A percentile compares a stretch with the other conserved stretches of the same genome.
phyloP scores from a whole-genome alignment of 2,329 filamentous ascomycete species.

The Curvularia lunata region DNA sequence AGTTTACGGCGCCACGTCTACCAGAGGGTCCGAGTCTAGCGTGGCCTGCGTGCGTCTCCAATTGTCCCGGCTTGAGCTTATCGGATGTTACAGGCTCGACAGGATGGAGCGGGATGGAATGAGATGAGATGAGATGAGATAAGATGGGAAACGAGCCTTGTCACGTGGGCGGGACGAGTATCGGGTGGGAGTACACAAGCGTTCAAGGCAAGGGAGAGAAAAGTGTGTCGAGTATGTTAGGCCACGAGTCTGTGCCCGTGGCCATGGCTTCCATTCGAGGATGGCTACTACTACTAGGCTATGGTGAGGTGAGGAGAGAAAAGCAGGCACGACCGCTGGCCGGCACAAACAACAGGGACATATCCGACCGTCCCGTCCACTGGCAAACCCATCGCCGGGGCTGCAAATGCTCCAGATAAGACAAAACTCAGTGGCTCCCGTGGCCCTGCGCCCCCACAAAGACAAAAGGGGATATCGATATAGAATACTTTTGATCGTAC shows the following conservation, averaged over 20 bases:
- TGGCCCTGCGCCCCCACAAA: conserved; percentile 2
- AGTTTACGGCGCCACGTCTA: conserved; percentile 20
- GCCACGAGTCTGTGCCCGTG: conserved; percentile 29
- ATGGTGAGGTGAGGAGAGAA: conserved; percentile 16
- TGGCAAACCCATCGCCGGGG: conserved; percentile 27
- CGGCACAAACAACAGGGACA: conserved; percentile 30
- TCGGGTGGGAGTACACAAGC: background rate
- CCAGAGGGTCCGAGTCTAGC: conserved; percentile 10
- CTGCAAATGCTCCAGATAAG: conserved; percentile 29
- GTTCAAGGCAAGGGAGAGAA: conserved; percentile 12
- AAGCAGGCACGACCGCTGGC: conserved; percentile 23
- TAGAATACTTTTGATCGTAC: conserved; percentile 44
- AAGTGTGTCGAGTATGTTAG: conserved; percentile 17
- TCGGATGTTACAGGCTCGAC: conserved; percentile 2
- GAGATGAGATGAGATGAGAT: background rate
- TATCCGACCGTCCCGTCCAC: conserved; percentile 25
- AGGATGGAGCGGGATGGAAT: background rate
- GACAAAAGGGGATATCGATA: conserved; percentile 33
- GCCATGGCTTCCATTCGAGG: conserved; percentile 28
- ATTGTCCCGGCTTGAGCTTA: conserved; percentile 14
- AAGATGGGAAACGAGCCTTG: background rate
- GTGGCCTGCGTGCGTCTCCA: conserved; percentile 20
- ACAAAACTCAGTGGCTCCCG: conserved; percentile 8
- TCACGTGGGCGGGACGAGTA: conserved; percentile 17
- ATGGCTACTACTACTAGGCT: conserved; percentile 26